phyloP scores from a whole-genome alignment of 2,329 filamentous ascomycete genomes.

The Periconia sp. region DNA sequence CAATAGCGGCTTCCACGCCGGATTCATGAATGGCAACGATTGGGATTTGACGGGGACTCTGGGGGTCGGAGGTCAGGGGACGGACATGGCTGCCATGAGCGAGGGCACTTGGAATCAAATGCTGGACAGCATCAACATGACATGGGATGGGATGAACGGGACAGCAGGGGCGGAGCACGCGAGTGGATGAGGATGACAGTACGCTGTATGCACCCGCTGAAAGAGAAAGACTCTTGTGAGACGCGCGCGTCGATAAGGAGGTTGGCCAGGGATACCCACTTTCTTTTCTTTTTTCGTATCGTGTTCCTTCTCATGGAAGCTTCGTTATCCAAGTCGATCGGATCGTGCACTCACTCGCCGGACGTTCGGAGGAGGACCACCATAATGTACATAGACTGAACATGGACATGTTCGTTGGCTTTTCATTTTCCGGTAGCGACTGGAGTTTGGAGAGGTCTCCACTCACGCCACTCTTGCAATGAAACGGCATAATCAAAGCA shows the following conservation, averaged over 20 bases:
- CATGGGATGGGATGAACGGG: constrained; percentile 25
- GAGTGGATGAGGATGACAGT: not conserved
- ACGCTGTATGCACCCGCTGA: not conserved
- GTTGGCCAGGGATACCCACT: not conserved
- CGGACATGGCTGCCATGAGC: constrained; percentile 35
- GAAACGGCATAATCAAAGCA: no score
- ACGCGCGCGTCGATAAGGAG: not conserved
- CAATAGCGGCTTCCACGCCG: constrained; percentile 9
- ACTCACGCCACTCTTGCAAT: no score
- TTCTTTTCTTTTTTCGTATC: not conserved
- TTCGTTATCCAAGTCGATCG: no score
- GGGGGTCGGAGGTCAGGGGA: constrained; percentile 15
- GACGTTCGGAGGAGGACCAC: no score
- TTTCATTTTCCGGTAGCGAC: no score
- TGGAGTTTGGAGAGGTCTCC: no score
- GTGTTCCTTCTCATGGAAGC: no score
- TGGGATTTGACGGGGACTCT: constrained; percentile 35
- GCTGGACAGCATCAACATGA: constrained; percentile 39
- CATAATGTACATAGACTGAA: no score
- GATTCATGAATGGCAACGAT: constrained; percentile 22
- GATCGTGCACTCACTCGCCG: no score
- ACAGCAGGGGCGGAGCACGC: not conserved
- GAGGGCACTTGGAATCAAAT: constrained; percentile 40
- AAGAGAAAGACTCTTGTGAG: not conserved
- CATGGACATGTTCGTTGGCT: no score